phyloP scores from a whole-genome alignment of 1,284 basidiomycete genomes.

The Moesziomyces globuligerus region DNA sequence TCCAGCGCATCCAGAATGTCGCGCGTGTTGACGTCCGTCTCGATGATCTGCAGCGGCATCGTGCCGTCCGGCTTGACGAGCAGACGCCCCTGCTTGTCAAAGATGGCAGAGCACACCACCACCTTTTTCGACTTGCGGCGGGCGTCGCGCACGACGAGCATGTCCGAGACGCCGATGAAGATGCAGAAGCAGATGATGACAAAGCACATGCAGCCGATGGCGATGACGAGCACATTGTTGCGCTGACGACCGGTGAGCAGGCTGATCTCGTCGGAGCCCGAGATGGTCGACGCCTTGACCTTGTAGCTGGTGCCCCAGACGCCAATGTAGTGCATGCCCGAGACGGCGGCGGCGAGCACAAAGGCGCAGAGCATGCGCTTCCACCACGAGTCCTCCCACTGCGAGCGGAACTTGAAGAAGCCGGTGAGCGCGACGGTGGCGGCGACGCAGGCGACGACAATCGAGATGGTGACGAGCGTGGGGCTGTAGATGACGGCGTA shows the following conservation, averaged over 20 bases:
- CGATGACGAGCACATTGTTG: constrained; percentile 68
- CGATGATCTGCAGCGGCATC: constrained; percentile 71
- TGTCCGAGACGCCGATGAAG: constrained; percentile 68
- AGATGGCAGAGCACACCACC: constrained; percentile 70
- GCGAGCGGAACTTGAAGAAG: constrained; percentile 70
- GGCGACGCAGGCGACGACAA: constrained; percentile 70
- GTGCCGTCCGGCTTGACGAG: constrained; percentile 71
- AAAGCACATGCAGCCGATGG: constrained; percentile 69
- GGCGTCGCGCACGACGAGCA: constrained; percentile 67
- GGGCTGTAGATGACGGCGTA: constrained; percentile 65
- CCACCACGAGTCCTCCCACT: constrained; percentile 71
- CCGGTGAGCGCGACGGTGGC: constrained; percentile 69
- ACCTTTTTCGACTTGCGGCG: constrained; percentile 69
- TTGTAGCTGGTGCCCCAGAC: constrained; percentile 69
- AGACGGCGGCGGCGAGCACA: constrained; percentile 69
- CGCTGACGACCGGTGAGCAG: constrained; percentile 49
- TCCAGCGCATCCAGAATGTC: constrained; percentile 70
- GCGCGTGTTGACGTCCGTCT: constrained; percentile 69
- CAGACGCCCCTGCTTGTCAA: constrained; percentile 70
- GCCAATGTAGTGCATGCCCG: constrained; percentile 71
- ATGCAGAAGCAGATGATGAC: constrained; percentile 69
- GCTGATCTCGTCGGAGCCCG: constrained; percentile 34
- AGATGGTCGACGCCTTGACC: constrained; percentile 48
- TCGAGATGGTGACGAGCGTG: constrained; percentile 69
- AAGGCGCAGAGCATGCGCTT: constrained; percentile 69